Evolutionary conservation across 768 basidiomycete genomes (phyloP), one percentile per base, ranked within the genome.

Genomic region (Mycena alexandri): DNA sequence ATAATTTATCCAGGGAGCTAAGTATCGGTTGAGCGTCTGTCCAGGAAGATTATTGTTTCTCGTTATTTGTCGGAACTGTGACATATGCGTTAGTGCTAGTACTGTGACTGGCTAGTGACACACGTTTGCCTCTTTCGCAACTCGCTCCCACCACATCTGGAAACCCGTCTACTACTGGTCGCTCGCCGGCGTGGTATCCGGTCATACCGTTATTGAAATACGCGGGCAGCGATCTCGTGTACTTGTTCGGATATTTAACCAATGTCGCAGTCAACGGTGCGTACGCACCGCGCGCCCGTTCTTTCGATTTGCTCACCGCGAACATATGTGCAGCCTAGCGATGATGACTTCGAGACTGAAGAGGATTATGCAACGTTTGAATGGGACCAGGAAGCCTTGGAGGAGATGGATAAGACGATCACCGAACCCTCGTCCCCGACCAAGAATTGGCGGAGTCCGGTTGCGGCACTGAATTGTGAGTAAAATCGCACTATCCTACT

Each of bases 401-500:
- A 5, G 29, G 43, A 21, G 47, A 25, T 50, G 19, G 36, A 50
- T 17, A 13, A 21, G 19, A 14, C 11, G 5, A 43, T 19, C 5
- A 12, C 38, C 7, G 25, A 48, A 5, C 44, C 21, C 10, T 38
- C 36, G 16, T 65, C 64, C 3, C 56, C 56, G 9, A 47, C 33
- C 13, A 65, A 65, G 50, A 13, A 33, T 0, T 59, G 57, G 56
- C 64, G 64, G 11, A 65, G 64, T 53, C 50, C 64, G 13, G 56
- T 36, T 4, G 29, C 29, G 29, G 29, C 29, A 29, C 1, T 41
- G 24, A 5, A 46, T 21, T 66, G 65, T 66, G 58, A 60, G 65
- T 66, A 43, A 21, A 16, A 6, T n/a, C 14, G 21, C 38, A 14
- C 2, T 13, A 41, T 24, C 38, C 17, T 24, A 14, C 9, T 25